These are phyloP conservation scores for Stachybotrys chartarum DNA, from an alignment of 2,329 filamentous ascomycete genomes.

Conservation along the genomic window DNA sequence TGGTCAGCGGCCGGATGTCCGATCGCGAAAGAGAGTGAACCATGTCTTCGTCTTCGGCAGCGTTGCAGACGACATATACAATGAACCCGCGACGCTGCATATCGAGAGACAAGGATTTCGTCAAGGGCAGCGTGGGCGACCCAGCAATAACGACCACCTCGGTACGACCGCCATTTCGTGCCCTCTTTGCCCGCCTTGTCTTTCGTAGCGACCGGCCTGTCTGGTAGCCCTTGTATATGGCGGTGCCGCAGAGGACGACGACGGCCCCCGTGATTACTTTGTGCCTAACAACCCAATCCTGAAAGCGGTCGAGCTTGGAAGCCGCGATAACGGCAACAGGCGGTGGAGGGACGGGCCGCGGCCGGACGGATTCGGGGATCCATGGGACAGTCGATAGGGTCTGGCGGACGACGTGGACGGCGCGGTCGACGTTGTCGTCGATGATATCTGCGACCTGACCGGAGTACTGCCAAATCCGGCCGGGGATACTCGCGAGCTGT, in stretches of 20 bases:
- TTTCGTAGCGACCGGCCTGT: slow-evolving; percentile 53
- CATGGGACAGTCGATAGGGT: slow-evolving; percentile 60
- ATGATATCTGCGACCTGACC: slow-evolving; percentile 70
- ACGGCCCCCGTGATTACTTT: slow-evolving; percentile 67
- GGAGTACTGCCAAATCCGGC: slow-evolving; percentile 65
- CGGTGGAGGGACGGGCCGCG: slow-evolving; percentile 38
- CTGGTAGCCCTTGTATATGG: slow-evolving; percentile 43
- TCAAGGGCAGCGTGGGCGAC: slow-evolving; percentile 77
- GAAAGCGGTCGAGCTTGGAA: slow-evolving; percentile 42
- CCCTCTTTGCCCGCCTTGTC: slow-evolving; percentile 67
- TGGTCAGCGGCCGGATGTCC: slow-evolving; percentile 73
- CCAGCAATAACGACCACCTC: slow-evolving; percentile 87
- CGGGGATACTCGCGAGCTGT: slow-evolving; percentile 45
- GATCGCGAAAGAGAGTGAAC: slow-evolving; percentile 69
- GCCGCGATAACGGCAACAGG: slow-evolving; percentile 25
- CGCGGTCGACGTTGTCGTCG: slow-evolving; percentile 72
- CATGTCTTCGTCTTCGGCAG: slow-evolving; percentile 74
- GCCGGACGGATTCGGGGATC: slow-evolving; percentile 63
- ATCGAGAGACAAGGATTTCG: slow-evolving; percentile 75
- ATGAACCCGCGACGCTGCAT: slow-evolving; percentile 89
- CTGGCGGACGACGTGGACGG: slow-evolving; percentile 64
- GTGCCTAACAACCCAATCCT: slow-evolving; percentile 67
- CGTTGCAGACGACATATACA: slow-evolving; percentile 82
- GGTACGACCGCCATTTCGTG: slow-evolving; percentile 73
- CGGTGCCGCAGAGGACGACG: slow-evolving; percentile 63